Evolutionary conservation across 148 eudicot genomes (phyloP).

Genomic region (Chenopodium berlandieri): DNA sequence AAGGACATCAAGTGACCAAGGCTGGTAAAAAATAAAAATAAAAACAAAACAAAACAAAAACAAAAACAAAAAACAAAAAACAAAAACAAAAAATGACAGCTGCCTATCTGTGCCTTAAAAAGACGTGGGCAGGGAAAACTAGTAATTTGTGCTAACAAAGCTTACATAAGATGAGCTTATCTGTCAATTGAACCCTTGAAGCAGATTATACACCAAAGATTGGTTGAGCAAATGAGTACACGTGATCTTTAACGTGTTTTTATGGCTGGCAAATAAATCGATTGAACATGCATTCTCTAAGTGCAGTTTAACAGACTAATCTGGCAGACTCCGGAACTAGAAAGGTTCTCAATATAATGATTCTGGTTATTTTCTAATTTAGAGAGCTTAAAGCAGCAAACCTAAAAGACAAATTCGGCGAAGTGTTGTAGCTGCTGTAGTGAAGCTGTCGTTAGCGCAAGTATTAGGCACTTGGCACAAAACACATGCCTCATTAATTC

Average conservation of each 20-base stretch:
- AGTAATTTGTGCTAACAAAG: not conserved
- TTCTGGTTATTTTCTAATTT: no score
- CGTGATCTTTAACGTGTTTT: not conserved
- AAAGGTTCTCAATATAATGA: not conserved
- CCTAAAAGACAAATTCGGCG: no score
- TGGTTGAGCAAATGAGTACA: not conserved
- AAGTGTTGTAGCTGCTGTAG: no score
- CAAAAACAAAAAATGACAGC: no score
- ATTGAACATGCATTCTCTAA: not conserved
- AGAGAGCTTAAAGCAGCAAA: no score
- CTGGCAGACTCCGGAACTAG: not conserved
- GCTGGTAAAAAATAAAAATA: not conserved
- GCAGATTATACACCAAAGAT: not conserved
- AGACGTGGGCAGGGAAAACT: not conserved
- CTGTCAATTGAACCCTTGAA: no score
- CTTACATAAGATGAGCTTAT: not conserved
- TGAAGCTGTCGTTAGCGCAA: not conserved
- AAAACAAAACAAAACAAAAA: not conserved
- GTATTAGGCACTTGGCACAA: not conserved
- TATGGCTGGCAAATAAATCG: not conserved
- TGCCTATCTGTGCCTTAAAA: not conserved
- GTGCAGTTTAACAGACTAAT: not conserved
- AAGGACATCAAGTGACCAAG: not conserved
- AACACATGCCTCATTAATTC: not conserved
- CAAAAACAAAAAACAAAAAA: not conserved